Evolutionary conservation across 306 rosid genomes (phyloP), one percentile per base, ranked within the genome.

Genomic region (Vigna radiata): DNA sequence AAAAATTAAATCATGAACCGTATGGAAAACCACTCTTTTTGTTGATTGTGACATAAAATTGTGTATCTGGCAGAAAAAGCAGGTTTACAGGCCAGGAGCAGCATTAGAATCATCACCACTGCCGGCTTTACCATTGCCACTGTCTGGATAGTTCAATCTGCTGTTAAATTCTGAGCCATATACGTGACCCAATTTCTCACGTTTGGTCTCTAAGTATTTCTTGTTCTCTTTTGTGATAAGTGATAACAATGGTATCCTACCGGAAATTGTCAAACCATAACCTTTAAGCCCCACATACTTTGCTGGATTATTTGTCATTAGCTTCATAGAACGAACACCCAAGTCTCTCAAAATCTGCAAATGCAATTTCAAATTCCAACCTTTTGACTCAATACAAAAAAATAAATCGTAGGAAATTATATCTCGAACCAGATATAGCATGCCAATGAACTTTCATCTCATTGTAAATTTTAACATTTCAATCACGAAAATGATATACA

Each of bases 231-330:
- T 88, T 16, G 98, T 93, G 55, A 93, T 84, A 18, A 87, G 90
- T 37, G 93, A 85, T 75, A 88, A 0, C 73, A 93, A 77, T 1
- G 98, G 98, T 66, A 93, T 88, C 87, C 98, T 86, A 9, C 98
- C 96, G 0, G 89, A 85, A 79, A 93, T 80, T 16, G 86, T 70
- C 89, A 93, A 83, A 43, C 98, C 98, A 74, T 93, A 90, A 9
- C 98, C 98, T 78, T 93, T 93, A 68, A 93, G 85, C 69, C 98
- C 98, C 14, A 83, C 70, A 68, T 88, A 93, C 86, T 93, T 93
- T 33, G 91, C 82, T 0, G 98, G 98, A 78, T 93, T 93, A 88
- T 93, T 93, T 25, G 98, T 93, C 96, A 93, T 88, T 68, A 93
- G 85, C 83, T 91, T 93, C 98, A 93, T 91, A 8, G 93, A 89